Base-by-base conservation (phyloP, 768 basidiomycete species). In the Clitopilus hobsonii region DNA sequence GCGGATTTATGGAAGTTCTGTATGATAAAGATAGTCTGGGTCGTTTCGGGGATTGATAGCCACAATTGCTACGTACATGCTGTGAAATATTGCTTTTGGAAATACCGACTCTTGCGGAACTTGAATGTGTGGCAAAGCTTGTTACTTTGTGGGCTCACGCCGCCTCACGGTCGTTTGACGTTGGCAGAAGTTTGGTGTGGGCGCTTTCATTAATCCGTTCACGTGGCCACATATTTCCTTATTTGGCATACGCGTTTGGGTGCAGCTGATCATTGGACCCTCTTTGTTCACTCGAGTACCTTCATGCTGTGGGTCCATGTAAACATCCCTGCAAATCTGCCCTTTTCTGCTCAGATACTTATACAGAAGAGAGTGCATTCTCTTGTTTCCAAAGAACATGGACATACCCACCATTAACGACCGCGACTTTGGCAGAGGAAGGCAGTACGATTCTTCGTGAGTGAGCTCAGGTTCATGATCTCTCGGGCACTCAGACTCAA, bases 371-470 rank as follows among this genome's bases (percentile, higher is more conserved):
- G n/a, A 29, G 18, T 4, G 45, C 45, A 51, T 38, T 29, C 16
- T 18, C 16, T 26, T 53, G 27, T 6, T 16, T 27, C 38, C 7
- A 55, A 45, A 29, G 55, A 45, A 38, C 7, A 59, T 61, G 58
- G 41, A 58, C 47, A 56, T 58, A 50, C 48, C 58, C 48, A 41
- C 60, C 45, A 50, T 61, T 22, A 64, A 62, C 49, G 68, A 74
- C 63, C 61, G 66, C 61, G 71, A 69, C 30, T 67, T 73, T 53
- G 72, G 73, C 51, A 65, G 71, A 50, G 71, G 75, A 27, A 71
- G 78, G 56, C 69, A 66, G 36, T 66, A 64, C 53, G 63, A 71
- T 59, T 76, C 77, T 29, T 74, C 72, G 75, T 75, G 56, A 58
- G 74, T 64, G 16, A 22, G 4, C 22, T 20, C 41, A 45, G 4